A percentile compares a stretch with the other conserved stretches of the same genome.
Evolutionary conservation across 225 moss, liverwort and hornwort species (phyloP).

Genomic region (Neckera pumila): DNA sequence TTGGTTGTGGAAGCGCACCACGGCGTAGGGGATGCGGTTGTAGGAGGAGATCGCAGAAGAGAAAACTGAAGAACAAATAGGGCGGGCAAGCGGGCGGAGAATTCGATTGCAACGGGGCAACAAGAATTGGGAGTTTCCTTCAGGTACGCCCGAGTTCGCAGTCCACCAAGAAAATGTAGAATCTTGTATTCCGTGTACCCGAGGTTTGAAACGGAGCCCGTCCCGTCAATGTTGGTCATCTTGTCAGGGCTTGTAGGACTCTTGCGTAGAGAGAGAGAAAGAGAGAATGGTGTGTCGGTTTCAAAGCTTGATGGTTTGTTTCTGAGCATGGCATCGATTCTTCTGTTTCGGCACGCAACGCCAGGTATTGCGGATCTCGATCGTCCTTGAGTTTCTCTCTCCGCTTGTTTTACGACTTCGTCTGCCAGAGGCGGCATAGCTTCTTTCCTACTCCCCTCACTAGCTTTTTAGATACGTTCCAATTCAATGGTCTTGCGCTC

Average conservation of each 20-base stretch:
- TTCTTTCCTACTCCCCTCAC: background rate
- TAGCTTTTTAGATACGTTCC: background rate
- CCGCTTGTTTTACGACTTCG: background rate
- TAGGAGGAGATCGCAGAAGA: background rate
- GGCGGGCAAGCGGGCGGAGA: background rate
- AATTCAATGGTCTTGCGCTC: background rate
- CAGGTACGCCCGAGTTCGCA: background rate
- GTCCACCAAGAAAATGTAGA: background rate
- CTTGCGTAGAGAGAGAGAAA: background rate
- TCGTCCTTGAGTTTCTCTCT: background rate
- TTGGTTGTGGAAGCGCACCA: background rate
- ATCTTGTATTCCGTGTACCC: background rate
- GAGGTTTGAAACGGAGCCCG: background rate
- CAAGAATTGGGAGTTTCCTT: background rate
- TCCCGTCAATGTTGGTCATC: background rate
- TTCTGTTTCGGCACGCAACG: background rate
- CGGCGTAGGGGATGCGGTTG: too few species aligned
- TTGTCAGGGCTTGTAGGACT: background rate
- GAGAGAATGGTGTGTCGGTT: background rate
- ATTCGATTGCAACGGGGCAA: background rate
- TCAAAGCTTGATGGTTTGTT: background rate
- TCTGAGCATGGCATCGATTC: background rate
- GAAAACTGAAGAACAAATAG: background rate
- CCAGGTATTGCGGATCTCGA: background rate
- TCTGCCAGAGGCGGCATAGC: background rate